Base-by-base conservation (phyloP, 2,329 filamentous ascomycete species). In the Botrytis galanthina region DNA sequence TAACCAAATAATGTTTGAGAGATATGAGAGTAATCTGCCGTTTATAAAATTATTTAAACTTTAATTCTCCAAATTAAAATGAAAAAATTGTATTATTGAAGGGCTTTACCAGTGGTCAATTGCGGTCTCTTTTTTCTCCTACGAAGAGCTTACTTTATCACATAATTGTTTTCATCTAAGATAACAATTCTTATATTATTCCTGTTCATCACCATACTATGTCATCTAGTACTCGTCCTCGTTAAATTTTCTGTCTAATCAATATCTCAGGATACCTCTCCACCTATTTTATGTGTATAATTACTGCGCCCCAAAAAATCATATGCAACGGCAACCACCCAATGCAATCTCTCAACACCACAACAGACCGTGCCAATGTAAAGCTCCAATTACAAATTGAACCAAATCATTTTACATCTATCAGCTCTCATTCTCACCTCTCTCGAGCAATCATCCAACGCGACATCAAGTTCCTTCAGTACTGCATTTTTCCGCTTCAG, bases 401-500 rank as follows among this genome's bases (percentile, higher is more conserved):
- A 78, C 78, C 78, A 80, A 42, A 71, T 64, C 72, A 76, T 77
- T 42, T 78, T 77, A 60, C 77, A 77, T 37, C 73, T 71, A 46
- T 77, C 76, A 39, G 78, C 79, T 46, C 75, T 75, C 46, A 71
- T 57, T 16, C 80, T 73, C 18, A 81, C 80, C 42, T 76, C 75
- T 57, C 76, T 69, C 16, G 74, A 74, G 54, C 73, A 73, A 76
- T 81, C 80, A 75, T 78, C 76, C 8, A 78, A 64, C 6, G 77
- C 77, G 37, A 75, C 46, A 71, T 78, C 75, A 5, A 81, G 71
- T 73, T 81, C 79, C 6, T 35, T 71, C 12, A 78, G 73, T 2
- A 81, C 66, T 63, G 71, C 72, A 18, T 60, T 73, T 26, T 77
- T 77, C 16, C 76, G 60, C 59, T 76, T 75, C 7, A 76, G 22